These are phyloP conservation scores for Aegilops sharonensis DNA, from an alignment of 176 grass and related monocot genomes.

Conservation along the genomic window DNA sequence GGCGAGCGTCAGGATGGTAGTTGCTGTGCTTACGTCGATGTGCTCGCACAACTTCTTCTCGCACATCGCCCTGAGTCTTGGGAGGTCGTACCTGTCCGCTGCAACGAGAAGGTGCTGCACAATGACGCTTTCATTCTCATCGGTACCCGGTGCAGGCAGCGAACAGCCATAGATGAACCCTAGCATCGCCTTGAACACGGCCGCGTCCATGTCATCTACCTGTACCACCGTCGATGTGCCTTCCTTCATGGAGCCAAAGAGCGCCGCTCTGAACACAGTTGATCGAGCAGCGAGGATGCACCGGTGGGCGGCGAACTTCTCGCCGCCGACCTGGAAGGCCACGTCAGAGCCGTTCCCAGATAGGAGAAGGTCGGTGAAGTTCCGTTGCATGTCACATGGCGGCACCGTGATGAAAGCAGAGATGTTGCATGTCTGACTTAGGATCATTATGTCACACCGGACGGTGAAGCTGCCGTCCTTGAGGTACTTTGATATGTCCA, in stretches of 20 bases:
- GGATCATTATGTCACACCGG: not conserved
- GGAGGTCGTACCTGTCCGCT: not conserved
- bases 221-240: not conserved
- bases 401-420: not conserved
- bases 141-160: not conserved
- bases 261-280: not conserved
- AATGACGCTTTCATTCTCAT: too few species aligned
- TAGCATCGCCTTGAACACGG: not conserved
- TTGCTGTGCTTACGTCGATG: not conserved
- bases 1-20: not conserved
- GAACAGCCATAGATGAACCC: not conserved
- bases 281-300: not conserved
- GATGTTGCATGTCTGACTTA: too few species aligned
- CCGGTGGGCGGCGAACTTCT: not conserved
- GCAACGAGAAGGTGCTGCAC: not conserved
- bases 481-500: not conserved
- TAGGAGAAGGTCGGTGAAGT: slow-evolving; percentile 8
- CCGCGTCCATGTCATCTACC: not conserved
- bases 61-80: not conserved
- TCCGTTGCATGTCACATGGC: slow-evolving; percentile 1
- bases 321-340: slow-evolving; percentile 15
- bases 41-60: not conserved
- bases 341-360: slow-evolving; percentile 18
- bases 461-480: not conserved
- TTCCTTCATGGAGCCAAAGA: slow-evolving; percentile 31